Evolutionary conservation across 2,329 filamentous ascomycete genomes (phyloP).

Genomic region (Xylaria multiplex): DNA sequence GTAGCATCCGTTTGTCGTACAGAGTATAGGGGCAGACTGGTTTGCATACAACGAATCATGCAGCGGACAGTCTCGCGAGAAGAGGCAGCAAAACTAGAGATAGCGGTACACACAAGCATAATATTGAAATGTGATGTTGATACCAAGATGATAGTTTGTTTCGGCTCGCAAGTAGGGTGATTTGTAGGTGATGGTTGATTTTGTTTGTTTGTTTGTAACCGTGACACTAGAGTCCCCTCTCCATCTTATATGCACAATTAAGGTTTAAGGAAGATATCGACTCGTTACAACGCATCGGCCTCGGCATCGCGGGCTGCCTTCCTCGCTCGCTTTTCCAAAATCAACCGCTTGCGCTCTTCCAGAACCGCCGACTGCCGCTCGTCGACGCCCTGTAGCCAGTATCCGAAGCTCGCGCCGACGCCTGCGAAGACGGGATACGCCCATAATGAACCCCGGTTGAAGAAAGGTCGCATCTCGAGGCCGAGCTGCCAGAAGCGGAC

Average conservation of each 20-base stretch:
- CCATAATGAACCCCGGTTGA: constrained; percentile 85
- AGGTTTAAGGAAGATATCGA: constrained; percentile 22
- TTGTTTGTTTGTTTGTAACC: constrained; percentile 10
- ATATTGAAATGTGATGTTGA: constrained; percentile 22
- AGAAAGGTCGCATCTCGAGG: constrained; percentile 96
- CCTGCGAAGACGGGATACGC: constrained; percentile 90
- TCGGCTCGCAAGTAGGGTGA: constrained; percentile 12
- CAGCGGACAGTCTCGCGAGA: constrained; percentile 11
- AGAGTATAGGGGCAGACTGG: constrained; percentile 28
- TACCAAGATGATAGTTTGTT: constrained; percentile 21
- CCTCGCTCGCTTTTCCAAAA: constrained; percentile 90
- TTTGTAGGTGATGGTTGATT: constrained; percentile 3
- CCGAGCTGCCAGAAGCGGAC: constrained; percentile 96
- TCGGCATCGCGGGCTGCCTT: constrained; percentile 73
- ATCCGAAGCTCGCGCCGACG: constrained; percentile 90
- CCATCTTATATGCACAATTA: constrained; percentile 41
- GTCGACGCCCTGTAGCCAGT: constrained; percentile 95
- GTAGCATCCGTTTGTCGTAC: constrained; percentile 34
- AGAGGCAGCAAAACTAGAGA: constrained; percentile 14
- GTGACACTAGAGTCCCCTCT: constrained; percentile 15
- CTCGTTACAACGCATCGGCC: constrained; percentile 37
- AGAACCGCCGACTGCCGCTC: constrained; percentile 81
- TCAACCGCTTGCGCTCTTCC: constrained; percentile 77
- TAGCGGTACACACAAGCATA: constrained; percentile 7
- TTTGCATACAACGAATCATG: constrained; percentile 35